Evolutionary conservation across 345 rosid genomes (phyloP).

Genomic region (Eucalyptus shirleyi): DNA sequence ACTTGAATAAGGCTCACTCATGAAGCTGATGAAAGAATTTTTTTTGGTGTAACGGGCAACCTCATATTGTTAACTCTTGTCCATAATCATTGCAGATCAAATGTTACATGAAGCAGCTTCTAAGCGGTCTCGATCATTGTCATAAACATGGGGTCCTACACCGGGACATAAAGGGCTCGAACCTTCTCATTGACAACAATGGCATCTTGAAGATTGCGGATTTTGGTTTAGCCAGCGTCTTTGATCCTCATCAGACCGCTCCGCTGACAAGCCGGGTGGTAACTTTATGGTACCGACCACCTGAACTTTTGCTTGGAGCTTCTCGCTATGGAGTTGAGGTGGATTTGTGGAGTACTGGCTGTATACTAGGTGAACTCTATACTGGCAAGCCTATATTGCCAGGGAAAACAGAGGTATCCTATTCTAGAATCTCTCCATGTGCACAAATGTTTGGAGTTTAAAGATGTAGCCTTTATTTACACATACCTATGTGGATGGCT

Average conservation of each 20-base stretch:
- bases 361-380: constrained; percentile 89
- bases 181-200: constrained; percentile 69
- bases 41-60: neutral
- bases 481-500: neutral
- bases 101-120: constrained; percentile 93
- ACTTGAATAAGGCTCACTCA: neutral
- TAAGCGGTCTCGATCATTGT: constrained; percentile 92
- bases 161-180: constrained; percentile 97
- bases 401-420: constrained; percentile 83
- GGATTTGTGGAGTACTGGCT: constrained; percentile 96
- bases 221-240: constrained; percentile 84
- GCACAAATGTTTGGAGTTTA: neutral
- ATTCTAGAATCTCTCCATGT: neutral
- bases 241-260: constrained; percentile 35
- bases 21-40: neutral
- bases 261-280: constrained; percentile 92
- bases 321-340: constrained; percentile 71
- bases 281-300: constrained; percentile 98
- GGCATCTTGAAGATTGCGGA: constrained; percentile 94
- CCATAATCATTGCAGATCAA: constrained; percentile 40
- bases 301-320: constrained; percentile 94
- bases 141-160: constrained; percentile 77
- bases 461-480: neutral
- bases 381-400: constrained; percentile 82
- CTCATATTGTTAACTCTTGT: neutral